These are phyloP conservation scores for Fomes fomentarius DNA, from an alignment of 1,284 basidiomycete genomes.

Conservation along the genomic window DNA sequence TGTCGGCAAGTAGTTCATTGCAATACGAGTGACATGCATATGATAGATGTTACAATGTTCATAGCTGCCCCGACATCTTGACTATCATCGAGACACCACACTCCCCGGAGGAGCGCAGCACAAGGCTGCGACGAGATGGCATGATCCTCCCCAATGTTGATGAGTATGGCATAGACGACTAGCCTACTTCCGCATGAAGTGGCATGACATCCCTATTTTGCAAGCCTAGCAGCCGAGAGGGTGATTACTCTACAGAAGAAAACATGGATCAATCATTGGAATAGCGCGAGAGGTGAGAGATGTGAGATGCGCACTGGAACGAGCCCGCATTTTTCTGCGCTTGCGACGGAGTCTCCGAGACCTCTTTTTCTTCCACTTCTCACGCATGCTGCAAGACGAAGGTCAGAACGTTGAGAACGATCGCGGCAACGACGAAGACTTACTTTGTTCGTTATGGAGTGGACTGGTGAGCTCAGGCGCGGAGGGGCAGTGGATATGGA, in stretches of 20 bases:
- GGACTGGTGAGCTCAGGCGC: constrained; percentile 26
- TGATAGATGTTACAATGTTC: constrained; percentile 24
- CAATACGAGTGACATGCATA: constrained; percentile 28
- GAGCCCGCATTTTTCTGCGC: constrained; percentile 90
- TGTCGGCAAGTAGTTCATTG: constrained; percentile 21
- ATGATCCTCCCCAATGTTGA: constrained; percentile 19
- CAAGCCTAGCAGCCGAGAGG: constrained; percentile 33
- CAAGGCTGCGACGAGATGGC: constrained; percentile 27
- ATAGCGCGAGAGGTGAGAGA: not conserved
- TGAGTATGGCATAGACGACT: constrained; percentile 19
- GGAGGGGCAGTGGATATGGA: constrained; percentile 29
- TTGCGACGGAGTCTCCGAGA: constrained; percentile 87
- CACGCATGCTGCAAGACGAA: constrained; percentile 66
- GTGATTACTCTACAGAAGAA: constrained; percentile 37
- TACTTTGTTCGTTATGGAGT: constrained; percentile 39
- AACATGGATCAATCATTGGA: constrained; percentile 3
- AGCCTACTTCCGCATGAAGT: constrained; percentile 21
- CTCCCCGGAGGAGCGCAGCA: constrained; percentile 28
- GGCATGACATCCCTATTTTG: constrained; percentile 29
- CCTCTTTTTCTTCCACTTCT: constrained; percentile 92
- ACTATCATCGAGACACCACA: constrained; percentile 25
- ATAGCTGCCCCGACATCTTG: constrained; percentile 23
- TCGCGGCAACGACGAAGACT: constrained; percentile 16
- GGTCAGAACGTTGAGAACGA: constrained; percentile 9
- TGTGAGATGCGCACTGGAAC: constrained; percentile 71